Conservation (phyloP, 176 grass and related monocot species). For the Rhipidocladum racemiflorum region DNA sequence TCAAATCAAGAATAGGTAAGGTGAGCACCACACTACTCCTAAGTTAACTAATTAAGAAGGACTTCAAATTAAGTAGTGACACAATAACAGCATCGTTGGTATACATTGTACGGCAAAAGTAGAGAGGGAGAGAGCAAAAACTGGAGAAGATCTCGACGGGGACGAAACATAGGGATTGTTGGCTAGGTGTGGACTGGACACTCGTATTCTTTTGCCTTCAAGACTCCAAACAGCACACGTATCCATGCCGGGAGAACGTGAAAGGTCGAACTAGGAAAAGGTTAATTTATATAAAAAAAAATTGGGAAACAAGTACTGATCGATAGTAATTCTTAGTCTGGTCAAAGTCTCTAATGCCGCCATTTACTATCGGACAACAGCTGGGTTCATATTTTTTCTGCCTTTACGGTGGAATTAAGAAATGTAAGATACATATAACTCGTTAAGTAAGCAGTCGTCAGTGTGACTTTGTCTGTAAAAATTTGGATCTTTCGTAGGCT, state of each 20-base stretch:
- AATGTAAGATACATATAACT: too few species aligned
- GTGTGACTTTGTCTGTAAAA: too few species aligned
- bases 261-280: not conserved
- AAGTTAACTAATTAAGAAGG: not conserved
- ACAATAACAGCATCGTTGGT: not conserved
- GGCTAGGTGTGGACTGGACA: not conserved
- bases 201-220: slow-evolving; percentile 1
- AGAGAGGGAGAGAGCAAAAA: too few species aligned
- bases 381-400: not conserved
- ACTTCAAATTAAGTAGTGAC: not conserved
- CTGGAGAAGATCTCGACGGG: not conserved
- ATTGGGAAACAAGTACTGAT: not conserved
- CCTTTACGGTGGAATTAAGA: not conserved
- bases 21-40: not conserved
- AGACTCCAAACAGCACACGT: slow-evolving; percentile 33
- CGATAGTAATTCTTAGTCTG: not conserved
- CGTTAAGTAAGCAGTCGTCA: too few species aligned
- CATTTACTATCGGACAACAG: not conserved
- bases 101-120: too few species aligned
- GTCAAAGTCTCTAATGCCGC: slow-evolving; percentile 17
- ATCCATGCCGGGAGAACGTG: not conserved
- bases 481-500: too few species aligned
- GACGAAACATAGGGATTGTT: not conserved
- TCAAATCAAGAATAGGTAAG: not conserved
- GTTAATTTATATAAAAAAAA: not conserved